Percentiles rank a stretch among this genome's conserved stretches.
Conservation (phyloP, 1,284 basidiomycete genomes). For the Stygiomarasmius scandens region DNA sequence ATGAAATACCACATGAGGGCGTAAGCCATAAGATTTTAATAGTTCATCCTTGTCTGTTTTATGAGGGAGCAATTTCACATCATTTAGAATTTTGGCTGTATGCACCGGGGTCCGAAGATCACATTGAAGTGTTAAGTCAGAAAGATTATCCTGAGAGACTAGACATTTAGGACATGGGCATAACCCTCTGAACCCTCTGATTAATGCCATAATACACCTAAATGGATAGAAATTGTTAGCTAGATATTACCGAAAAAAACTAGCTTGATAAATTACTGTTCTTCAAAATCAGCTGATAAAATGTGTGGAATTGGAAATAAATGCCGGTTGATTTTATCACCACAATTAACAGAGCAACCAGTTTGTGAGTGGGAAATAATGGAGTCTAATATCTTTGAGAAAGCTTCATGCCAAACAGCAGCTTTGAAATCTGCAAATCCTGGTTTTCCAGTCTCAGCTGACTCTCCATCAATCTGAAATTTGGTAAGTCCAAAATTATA, state of each 20-base stretch:
- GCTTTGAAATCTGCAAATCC: conserved; percentile 34
- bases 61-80: conserved; percentile 11
- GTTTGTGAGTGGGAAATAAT: conserved; percentile 24
- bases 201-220: conserved; percentile 34
- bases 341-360: conserved; percentile 27
- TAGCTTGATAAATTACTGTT: conserved; percentile 38
- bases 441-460: conserved; percentile 26
- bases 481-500: not conserved
- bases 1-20: conserved; percentile 31
- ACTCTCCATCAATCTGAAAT: conserved; percentile 27
- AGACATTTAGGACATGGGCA: conserved; percentile 39
- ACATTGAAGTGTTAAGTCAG: conserved; percentile 21
- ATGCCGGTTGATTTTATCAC: conserved; percentile 22
- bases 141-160: conserved; percentile 27
- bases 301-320: conserved; percentile 36
- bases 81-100: conserved; percentile 18
- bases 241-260: not conserved
- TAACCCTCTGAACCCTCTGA: conserved; percentile 28
- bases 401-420: conserved; percentile 35
- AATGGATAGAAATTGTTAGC: not conserved
- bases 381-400: conserved; percentile 28
- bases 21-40: conserved; percentile 31
- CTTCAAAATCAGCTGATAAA: conserved; percentile 40
- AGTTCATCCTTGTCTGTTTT: conserved; percentile 20
- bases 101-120: conserved; percentile 19